phyloP scores from a whole-genome alignment of 805 yeast genomes.

The Pichia rugopelliculosa region DNA sequence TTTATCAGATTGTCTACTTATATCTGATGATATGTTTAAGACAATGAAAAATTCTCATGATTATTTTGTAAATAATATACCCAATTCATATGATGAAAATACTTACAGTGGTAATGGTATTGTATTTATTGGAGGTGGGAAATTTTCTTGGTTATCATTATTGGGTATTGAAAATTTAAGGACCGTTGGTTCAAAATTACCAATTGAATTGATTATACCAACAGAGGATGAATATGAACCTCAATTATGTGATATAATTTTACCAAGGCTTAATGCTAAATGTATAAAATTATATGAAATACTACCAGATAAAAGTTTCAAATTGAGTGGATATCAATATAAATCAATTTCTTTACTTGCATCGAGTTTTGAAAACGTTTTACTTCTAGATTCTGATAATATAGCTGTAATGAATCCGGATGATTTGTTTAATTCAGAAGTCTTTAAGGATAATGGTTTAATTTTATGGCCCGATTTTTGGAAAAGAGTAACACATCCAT shows the following conservation, averaged over 20 bases:
- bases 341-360: slow-evolving; percentile 42
- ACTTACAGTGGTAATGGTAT: slow-evolving; percentile 50
- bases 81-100: slow-evolving; percentile 20
- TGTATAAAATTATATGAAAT: slow-evolving; percentile 50
- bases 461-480: slow-evolving; percentile 57
- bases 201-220: slow-evolving; percentile 40
- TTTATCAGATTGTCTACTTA: slow-evolving; percentile 41
- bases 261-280: slow-evolving; percentile 46
- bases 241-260: slow-evolving; percentile 29
- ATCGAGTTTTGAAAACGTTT: slow-evolving; percentile 46
- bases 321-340: slow-evolving; percentile 41
- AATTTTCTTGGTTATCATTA: slow-evolving; percentile 55
- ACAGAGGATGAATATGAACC: slow-evolving; percentile 33
- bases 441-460: slow-evolving; percentile 45
- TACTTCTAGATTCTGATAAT: slow-evolving; percentile 48
- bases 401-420: slow-evolving; percentile 43
- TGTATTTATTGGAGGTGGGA: slow-evolving; percentile 71
- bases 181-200: slow-evolving; percentile 38
- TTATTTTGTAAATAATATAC: slow-evolving; percentile 36
- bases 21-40: slow-evolving; percentile 36
- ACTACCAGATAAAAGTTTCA: slow-evolving; percentile 32
- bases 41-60: slow-evolving; percentile 42
- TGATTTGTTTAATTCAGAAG: slow-evolving; percentile 45
- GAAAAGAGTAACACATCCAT: slow-evolving; percentile 49
- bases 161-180: slow-evolving; percentile 44